Percentiles rank a stretch among this genome's conserved stretches.
phyloP scores from a whole-genome alignment of 2,329 filamentous ascomycete species.

The Calonectria fujianensis region DNA sequence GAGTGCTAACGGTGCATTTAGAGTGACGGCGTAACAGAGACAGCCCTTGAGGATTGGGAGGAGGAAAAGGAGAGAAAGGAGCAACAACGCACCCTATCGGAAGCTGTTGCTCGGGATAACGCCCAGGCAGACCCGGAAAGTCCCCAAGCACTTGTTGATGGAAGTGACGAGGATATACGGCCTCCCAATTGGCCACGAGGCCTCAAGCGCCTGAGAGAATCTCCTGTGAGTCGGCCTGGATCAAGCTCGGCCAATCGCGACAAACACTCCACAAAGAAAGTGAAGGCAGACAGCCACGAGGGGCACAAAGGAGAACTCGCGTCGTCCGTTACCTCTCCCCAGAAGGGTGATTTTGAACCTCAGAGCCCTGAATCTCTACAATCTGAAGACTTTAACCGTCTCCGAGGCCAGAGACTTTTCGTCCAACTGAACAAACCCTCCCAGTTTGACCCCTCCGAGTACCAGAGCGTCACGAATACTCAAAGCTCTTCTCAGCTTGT shows the following conservation, averaged over 20 bases:
- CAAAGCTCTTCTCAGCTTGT: conserved; percentile 56
- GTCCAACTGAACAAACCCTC: conserved; percentile 58
- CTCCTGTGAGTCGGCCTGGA: conserved; percentile 38
- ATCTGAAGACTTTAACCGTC: conserved; percentile 35
- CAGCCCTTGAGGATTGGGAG: conserved; percentile 60
- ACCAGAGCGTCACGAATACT: conserved; percentile 57
- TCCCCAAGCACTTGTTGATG: conserved; percentile 23
- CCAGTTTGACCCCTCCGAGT: conserved; percentile 61
- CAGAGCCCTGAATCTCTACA: conserved; percentile 45
- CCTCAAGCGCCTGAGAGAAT: conserved; percentile 42
- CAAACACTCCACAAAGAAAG: conserved; percentile 49
- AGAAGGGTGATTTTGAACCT: conserved; percentile 50
- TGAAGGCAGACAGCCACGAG: conserved; percentile 46
- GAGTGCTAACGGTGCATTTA: conserved; percentile 50
- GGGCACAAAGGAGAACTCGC: conserved; percentile 57
- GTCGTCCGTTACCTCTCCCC: conserved; percentile 56
- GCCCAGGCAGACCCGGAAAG: conserved; percentile 6
- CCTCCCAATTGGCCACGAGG: conserved; percentile 55
- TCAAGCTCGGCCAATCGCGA: conserved; percentile 42
- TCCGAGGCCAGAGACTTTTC: conserved; percentile 47
- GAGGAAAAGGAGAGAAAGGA: conserved; percentile 45
- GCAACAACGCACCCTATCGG: conserved; percentile 16
- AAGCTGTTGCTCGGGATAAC: conserved; percentile 19
- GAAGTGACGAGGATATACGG: conserved; percentile 49
- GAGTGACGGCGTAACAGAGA: conserved; percentile 57